Conservation (phyloP, 495 filamentous ascomycete species). For the Penicillium steckii region DNA sequence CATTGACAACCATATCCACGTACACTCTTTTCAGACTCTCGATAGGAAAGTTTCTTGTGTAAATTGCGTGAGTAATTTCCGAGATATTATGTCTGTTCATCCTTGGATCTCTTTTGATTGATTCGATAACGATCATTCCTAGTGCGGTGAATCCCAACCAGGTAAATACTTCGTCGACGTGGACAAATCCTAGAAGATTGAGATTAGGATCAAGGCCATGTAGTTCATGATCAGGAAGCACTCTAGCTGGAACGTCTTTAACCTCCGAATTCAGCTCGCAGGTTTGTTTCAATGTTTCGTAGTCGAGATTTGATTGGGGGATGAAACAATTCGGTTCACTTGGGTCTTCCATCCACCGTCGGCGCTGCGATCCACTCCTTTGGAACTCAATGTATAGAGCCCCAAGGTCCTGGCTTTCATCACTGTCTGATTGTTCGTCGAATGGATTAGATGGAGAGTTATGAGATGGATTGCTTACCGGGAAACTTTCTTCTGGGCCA, state of each 20-base stretch:
- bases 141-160: background rate
- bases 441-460: too few relatives aligned
- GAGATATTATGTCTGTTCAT: background rate
- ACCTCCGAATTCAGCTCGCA: background rate
- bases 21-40: background rate
- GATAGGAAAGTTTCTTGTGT: background rate
- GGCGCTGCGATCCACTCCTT: background rate
- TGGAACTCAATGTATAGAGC: background rate
- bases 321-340: background rate
- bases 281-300: background rate
- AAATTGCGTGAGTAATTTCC: background rate
- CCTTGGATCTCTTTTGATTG: background rate
- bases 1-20: background rate
- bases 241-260: background rate
- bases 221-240: background rate
- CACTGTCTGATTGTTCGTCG: background rate
- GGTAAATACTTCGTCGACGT: background rate
- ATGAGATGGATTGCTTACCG: too few relatives aligned
- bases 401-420: background rate
- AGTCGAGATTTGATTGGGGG: background rate
- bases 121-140: background rate
- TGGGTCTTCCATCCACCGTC: background rate
- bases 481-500: too few relatives aligned
- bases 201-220: background rate
- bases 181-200: background rate